Percentiles rank a stretch among this genome's conserved stretches.
Conservation (phyloP, 2,329 filamentous ascomycete genomes). For the Penicillium fuscoglaucum region DNA sequence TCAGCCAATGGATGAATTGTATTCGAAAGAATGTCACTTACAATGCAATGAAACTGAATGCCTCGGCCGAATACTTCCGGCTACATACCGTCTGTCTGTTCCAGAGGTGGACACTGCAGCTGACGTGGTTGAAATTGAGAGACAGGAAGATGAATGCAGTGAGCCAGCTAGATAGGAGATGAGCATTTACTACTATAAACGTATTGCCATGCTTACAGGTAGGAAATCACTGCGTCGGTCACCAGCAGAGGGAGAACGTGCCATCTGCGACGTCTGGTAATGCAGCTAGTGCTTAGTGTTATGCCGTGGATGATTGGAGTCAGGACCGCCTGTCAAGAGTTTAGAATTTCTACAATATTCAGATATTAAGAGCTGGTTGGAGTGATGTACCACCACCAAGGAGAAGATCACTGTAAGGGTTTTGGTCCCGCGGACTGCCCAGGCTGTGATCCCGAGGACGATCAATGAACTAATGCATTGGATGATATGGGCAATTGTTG, state of each 20-base stretch:
- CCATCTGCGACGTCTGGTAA: conserved; percentile 10
- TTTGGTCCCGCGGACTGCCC: conserved; percentile 20
- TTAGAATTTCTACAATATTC: neutral
- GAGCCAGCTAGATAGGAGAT: conserved; percentile 17
- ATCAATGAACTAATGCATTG: conserved; percentile 19
- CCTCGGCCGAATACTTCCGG: conserved; percentile 21
- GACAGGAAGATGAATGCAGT: conserved; percentile 24
- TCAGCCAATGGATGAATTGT: neutral
- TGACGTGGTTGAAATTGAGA: conserved; percentile 18
- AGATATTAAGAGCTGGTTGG: neutral
- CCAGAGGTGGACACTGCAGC: conserved; percentile 17
- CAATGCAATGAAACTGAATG: conserved; percentile 26
- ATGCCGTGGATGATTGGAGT: conserved; percentile 13
- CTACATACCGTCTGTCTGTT: conserved; percentile 21
- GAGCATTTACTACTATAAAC: neutral
- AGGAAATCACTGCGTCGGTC: conserved; percentile 16
- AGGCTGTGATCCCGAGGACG: conserved; percentile 24
- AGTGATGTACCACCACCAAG: conserved; percentile 16
- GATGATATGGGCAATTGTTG: conserved; percentile 13
- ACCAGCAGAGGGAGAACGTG: conserved; percentile 14
- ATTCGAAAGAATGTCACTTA: neutral
- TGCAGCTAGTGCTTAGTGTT: conserved; percentile 7
- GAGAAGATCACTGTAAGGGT: conserved; percentile 23
- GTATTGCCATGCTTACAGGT: conserved; percentile 13
- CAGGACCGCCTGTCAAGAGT: conserved; percentile 10